These are phyloP conservation scores for Talaromyces adpressus DNA, from an alignment of 495 filamentous ascomycete species.

Conservation along the genomic window DNA sequence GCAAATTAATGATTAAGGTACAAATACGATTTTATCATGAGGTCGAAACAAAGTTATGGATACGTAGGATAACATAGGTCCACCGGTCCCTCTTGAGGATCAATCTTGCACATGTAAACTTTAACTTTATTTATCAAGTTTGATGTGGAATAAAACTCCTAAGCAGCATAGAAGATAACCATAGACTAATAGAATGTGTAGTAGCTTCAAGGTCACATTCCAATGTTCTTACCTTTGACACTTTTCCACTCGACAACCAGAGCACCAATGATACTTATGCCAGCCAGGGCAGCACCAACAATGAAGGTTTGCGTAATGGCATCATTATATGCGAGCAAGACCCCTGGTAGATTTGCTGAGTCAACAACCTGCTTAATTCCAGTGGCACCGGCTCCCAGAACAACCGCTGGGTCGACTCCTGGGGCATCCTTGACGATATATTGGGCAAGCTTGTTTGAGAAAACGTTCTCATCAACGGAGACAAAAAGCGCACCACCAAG, in stretches of 20 bases:
- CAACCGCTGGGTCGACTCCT: conserved; percentile 1
- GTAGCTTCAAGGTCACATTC: neutral
- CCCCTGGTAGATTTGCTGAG: conserved; percentile 5
- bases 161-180: neutral
- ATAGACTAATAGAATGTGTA: neutral
- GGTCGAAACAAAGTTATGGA: neutral
- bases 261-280: conserved; percentile 12
- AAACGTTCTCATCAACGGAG: neutral
- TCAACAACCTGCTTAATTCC: conserved; percentile 16
- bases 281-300: conserved; percentile 15
- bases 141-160: neutral
- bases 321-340: conserved; percentile 22
- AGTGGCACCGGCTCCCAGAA: conserved; percentile 11
- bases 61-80: neutral
- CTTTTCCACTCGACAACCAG: conserved; percentile 15
- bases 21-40: neutral
- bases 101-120: too few relatives aligned
- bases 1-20: neutral
- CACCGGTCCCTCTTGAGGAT: neutral
- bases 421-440: conserved; percentile 1
- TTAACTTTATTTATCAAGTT: neutral
- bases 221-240: conserved; percentile 9
- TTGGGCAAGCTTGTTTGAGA: conserved; percentile 22
- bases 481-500: neutral
- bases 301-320: conserved; percentile 20